Percentiles rank a stretch among this genome's conserved stretches.
These are phyloP conservation scores for Fusarium tuaranense DNA, from an alignment of 2,329 filamentous ascomycete species.

Conservation along the genomic window DNA sequence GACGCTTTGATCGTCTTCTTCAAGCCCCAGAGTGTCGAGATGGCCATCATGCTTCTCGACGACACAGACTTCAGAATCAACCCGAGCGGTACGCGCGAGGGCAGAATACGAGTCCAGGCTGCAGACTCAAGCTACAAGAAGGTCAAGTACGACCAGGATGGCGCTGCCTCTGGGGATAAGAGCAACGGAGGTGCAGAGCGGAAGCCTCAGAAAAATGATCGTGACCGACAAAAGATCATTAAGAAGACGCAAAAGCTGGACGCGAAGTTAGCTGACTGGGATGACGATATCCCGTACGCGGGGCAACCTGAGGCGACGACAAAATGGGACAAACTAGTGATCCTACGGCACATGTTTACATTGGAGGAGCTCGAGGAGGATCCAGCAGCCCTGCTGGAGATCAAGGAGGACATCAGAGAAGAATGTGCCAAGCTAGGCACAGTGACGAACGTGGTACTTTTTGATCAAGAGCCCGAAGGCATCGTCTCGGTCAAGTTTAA, in stretches of 20 bases:
- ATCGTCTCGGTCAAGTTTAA: conserved; percentile 87
- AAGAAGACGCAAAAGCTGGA: conserved; percentile 91
- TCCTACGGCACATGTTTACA: conserved; percentile 95
- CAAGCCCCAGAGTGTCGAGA: conserved; percentile 90
- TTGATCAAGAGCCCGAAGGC: conserved; percentile 86
- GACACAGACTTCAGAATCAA: conserved; percentile 83
- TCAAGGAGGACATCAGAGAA: conserved; percentile 93
- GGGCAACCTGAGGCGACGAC: conserved; percentile 55
- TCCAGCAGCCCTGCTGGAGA: conserved; percentile 83
- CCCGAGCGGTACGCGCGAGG: conserved; percentile 62
- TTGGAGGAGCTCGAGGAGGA: conserved; percentile 87
- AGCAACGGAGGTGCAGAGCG: conserved; percentile 48
- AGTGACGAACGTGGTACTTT: conserved; percentile 92
- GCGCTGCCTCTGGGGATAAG: conserved; percentile 33
- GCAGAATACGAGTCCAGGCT: conserved; percentile 82
- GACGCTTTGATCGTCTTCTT: conserved; percentile 95
- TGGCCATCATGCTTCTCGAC: conserved; percentile 84
- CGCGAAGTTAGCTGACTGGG: conserved; percentile 94
- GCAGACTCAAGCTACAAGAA: conserved; percentile 95
- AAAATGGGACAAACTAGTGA: conserved; percentile 82
- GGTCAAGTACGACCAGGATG: conserved; percentile 72
- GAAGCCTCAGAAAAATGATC: conserved; percentile 64
- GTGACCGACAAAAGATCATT: conserved; percentile 90
- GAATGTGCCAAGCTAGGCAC: conserved; percentile 88
- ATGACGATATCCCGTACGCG: conserved; percentile 81